These are phyloP conservation scores for Populus nigra DNA, from an alignment of 345 rosid genomes.

Conservation along the genomic window DNA sequence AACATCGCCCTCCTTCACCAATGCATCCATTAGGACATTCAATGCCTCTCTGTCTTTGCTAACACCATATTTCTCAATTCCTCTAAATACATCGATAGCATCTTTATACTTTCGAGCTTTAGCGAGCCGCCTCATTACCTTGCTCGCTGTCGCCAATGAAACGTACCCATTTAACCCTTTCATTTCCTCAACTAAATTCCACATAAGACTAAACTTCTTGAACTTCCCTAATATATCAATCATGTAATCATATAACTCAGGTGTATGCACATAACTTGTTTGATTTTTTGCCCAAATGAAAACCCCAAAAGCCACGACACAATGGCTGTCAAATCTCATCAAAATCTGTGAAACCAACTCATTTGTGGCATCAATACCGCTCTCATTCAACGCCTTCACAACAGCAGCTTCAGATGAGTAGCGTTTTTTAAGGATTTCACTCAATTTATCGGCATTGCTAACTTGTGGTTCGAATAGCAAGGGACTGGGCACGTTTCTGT, in stretches of 20 bases:
- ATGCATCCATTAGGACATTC: constrained; percentile 69
- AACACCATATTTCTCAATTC: constrained; percentile 55
- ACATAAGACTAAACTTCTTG: constrained; percentile 56
- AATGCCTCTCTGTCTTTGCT: constrained; percentile 42
- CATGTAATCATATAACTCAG: constrained; percentile 48
- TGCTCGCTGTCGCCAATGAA: constrained; percentile 56
- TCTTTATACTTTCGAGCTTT: constrained; percentile 48
- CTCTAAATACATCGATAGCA: constrained; percentile 58
- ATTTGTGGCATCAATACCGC: constrained; percentile 37
- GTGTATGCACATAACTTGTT: constrained; percentile 55
- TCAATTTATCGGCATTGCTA: constrained; percentile 47
- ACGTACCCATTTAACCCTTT: constrained; percentile 36
- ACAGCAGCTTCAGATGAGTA: constrained; percentile 35
- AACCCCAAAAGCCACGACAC: constrained; percentile 58
- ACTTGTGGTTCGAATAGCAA: constrained; percentile 15
- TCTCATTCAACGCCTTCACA: constrained; percentile 37
- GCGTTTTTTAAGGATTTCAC: constrained; percentile 42
- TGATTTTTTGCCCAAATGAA: constrained; percentile 82
- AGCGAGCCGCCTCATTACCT: constrained; percentile 70
- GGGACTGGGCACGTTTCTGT: constrained; percentile 9
- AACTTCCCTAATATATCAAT: constrained; percentile 66
- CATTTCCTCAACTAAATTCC: constrained; percentile 64
- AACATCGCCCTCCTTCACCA: constrained; percentile 64
- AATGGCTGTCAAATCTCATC: constrained; percentile 58
- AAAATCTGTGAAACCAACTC: constrained; percentile 48